phyloP scores from a whole-genome alignment of 148 eudicot genomes.

The Rhododendron griersonianum region DNA sequence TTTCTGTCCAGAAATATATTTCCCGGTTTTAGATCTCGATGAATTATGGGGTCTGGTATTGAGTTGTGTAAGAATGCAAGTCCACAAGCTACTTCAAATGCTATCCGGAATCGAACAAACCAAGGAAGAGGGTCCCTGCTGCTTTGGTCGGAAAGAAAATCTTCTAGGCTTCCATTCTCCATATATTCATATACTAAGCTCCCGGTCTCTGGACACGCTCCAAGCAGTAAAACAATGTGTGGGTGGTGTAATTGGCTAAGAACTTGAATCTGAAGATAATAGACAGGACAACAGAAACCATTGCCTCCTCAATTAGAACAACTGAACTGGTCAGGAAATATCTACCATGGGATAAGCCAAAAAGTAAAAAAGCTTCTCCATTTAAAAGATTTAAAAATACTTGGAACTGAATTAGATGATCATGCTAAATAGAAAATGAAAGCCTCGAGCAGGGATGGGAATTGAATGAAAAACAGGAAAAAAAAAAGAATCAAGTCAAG shows the following conservation, averaged over 20 bases:
- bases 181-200: constrained; percentile 72
- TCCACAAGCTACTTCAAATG: constrained; percentile 69
- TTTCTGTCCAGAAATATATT: constrained; percentile 59
- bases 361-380: background rate
- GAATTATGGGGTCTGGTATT: constrained; percentile 62
- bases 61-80: constrained; percentile 66
- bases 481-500: background rate
- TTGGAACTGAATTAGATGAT: background rate
- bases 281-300: constrained; percentile 2
- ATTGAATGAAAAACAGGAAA: constrained; percentile 15
- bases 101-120: constrained; percentile 58
- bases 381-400: background rate
- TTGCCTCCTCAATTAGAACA: constrained; percentile 9
- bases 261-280: constrained; percentile 51
- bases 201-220: constrained; percentile 77
- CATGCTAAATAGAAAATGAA: background rate
- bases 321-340: background rate
- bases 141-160: constrained; percentile 32
- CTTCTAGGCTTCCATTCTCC: constrained; percentile 75
- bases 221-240: constrained; percentile 62
- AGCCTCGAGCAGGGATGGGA: background rate
- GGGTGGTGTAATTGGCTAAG: constrained; percentile 75
- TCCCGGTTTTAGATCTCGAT: constrained; percentile 72
- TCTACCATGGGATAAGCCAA: background rate
- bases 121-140: constrained; percentile 51